A percentile compares a stretch with the other conserved stretches of the same genome.
Evolutionary conservation across 352 stramenopile species (phyloP).

Genomic region (Phytopythium boreale): DNA sequence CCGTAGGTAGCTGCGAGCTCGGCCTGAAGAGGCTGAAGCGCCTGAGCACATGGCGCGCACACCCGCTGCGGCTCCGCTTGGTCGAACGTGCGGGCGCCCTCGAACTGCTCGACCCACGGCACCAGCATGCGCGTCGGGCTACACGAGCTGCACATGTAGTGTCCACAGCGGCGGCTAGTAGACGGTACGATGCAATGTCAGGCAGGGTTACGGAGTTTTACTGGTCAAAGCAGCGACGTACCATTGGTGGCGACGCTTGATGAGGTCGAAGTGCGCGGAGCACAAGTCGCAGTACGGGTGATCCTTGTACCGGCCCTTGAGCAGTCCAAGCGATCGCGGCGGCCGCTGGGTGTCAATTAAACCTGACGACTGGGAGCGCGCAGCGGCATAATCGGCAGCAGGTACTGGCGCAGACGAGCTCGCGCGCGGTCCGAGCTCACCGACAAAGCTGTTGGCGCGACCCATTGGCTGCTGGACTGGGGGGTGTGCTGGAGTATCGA

Average conservation of each 20-base stretch:
- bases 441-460: constrained; percentile 5
- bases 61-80: constrained; percentile 50
- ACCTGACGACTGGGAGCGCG: neutral
- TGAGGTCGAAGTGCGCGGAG: constrained; percentile 54
- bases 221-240: constrained; percentile 9
- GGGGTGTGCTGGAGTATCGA: neutral
- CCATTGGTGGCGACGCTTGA: constrained; percentile 63
- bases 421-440: neutral
- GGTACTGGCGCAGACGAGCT: neutral
- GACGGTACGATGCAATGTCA: constrained; percentile 3
- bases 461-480: neutral
- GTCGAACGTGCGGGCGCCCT: constrained; percentile 45
- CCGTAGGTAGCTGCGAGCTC: constrained; percentile 44
- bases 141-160: constrained; percentile 54
- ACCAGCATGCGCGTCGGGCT: constrained; percentile 56
- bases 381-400: neutral
- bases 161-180: constrained; percentile 40
- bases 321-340: constrained; percentile 14
- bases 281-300: constrained; percentile 71
- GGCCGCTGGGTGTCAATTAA: neutral
- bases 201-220: neutral
- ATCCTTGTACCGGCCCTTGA: constrained; percentile 47
- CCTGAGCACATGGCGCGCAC: constrained; percentile 46
- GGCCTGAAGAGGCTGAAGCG: constrained; percentile 46
- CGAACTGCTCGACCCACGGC: constrained; percentile 43